phyloP scores from a whole-genome alignment of 441 rosid genomes.

The Brassica hybrid region DNA sequence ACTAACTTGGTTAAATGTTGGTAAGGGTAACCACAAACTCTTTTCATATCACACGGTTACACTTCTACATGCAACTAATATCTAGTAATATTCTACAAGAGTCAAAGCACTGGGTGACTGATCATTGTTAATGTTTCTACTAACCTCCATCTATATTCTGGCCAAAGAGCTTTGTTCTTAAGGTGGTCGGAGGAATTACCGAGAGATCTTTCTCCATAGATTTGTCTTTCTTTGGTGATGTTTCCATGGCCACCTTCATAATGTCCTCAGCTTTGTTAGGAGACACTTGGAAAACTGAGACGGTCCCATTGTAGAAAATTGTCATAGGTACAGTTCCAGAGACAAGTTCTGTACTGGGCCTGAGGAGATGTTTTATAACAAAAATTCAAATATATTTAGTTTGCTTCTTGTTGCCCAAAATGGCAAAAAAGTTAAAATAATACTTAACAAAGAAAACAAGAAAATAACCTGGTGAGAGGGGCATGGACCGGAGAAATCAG shows the following conservation, averaged over 20 bases:
- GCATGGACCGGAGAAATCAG: conserved; percentile 47
- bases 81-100: background rate
- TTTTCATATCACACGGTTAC: too few relatives aligned
- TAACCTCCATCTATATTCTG: conserved; percentile 63
- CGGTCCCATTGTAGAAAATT: conserved; percentile 83
- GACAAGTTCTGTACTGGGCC: conserved; percentile 35
- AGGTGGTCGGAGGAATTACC: conserved; percentile 32
- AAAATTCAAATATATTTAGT: background rate
- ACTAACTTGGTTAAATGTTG: background rate
- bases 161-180: conserved; percentile 53
- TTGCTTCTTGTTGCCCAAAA: background rate
- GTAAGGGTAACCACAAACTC: background rate
- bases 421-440: background rate
- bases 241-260: conserved; percentile 66
- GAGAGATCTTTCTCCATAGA: conserved; percentile 32
- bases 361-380: background rate
- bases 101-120: background rate
- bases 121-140: background rate
- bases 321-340: conserved; percentile 69
- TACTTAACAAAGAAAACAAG: too few relatives aligned
- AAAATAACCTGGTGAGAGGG: conserved; percentile 52
- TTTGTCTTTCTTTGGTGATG: conserved; percentile 36
- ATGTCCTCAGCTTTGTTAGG: conserved; percentile 68
- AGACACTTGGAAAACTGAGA: conserved; percentile 67
- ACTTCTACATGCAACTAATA: conserved; percentile 1